phyloP scores from a whole-genome alignment of 495 filamentous ascomycete genomes.

The Poronia punctata region DNA sequence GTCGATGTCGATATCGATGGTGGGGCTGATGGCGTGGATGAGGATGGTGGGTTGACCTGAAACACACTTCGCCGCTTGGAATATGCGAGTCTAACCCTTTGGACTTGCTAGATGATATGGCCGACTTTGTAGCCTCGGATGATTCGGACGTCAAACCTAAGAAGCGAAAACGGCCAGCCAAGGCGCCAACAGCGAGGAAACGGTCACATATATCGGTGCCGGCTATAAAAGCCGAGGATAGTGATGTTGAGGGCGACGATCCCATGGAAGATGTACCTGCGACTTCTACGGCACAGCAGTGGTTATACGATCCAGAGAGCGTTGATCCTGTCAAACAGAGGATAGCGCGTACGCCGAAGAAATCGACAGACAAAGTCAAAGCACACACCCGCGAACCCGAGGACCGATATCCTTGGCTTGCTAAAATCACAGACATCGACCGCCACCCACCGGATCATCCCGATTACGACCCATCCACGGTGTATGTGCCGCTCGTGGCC shows the following conservation, averaged over 20 bases:
- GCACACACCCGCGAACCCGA: slow-evolving; percentile 73
- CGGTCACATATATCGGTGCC: slow-evolving; percentile 45
- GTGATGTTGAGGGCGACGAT: slow-evolving; percentile 32
- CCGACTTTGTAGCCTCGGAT: slow-evolving; percentile 82
- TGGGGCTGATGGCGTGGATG: slow-evolving; percentile 45
- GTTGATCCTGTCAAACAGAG: slow-evolving; percentile 51
- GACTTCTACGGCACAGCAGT: slow-evolving; percentile 74
- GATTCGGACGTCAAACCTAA: slow-evolving; percentile 61
- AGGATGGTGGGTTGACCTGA: slow-evolving; percentile 42
- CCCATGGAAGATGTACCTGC: slow-evolving; percentile 48
- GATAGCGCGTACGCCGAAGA: slow-evolving; percentile 33
- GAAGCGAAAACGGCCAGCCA: slow-evolving; percentile 63
- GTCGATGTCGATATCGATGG: slow-evolving; percentile 42
- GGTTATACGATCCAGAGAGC: slow-evolving; percentile 79
- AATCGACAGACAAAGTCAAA: slow-evolving; percentile 59
- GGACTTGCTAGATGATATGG: slow-evolving; percentile 53
- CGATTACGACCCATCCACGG: slow-evolving; percentile 85
- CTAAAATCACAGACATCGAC: slow-evolving; percentile 74
- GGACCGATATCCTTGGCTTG: slow-evolving; percentile 82
- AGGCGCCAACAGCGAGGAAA: slow-evolving; percentile 47
- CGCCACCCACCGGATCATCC: slow-evolving; percentile 71
- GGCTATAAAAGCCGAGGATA: slow-evolving; percentile 20
- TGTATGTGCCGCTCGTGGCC: slow-evolving; percentile 76
- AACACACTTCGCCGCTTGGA: not conserved
- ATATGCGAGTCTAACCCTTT: slow-evolving; percentile 4